Evolutionary conservation across 1,139 yeast genomes (phyloP).

Genomic region (Saccharomycopsis crataegensis): DNA sequence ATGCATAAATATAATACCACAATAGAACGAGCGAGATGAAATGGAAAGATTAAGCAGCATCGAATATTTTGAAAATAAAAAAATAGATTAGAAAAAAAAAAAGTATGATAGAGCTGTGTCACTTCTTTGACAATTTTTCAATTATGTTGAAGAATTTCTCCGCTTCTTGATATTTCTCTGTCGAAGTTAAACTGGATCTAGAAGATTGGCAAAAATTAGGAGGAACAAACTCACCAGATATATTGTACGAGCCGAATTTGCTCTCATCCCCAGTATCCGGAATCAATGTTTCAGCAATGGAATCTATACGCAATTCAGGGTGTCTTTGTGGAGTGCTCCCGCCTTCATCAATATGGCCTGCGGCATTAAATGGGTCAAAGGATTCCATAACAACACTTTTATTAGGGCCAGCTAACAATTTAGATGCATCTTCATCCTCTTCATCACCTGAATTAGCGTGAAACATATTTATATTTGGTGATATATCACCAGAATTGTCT

Average conservation of each 20-base stretch:
- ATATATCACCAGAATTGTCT: neutral
- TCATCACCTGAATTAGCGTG: neutral
- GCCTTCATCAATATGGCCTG: too few species aligned
- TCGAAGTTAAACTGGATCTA: constrained; percentile 6
- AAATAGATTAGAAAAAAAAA: neutral
- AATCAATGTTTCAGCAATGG: too few species aligned
- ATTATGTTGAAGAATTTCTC: constrained; percentile 11
- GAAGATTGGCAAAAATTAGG: neutral
- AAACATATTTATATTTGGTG: neutral
- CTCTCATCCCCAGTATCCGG: neutral
- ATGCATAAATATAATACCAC: neutral
- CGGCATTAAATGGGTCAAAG: too few species aligned
- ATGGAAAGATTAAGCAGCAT: neutral
- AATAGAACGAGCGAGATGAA: neutral
- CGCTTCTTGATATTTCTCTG: constrained; percentile 13
- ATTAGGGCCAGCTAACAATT: neutral
- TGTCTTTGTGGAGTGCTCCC: too few species aligned
- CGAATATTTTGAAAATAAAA: neutral
- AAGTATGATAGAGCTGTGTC: too few species aligned
- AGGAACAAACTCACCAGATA: neutral
- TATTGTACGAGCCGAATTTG: neutral
- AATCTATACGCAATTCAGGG: too few species aligned
- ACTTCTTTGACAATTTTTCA: constrained; percentile 9
- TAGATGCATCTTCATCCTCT: neutral
- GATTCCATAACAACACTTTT: too few species aligned